phyloP scores from a whole-genome alignment of 2,329 filamentous ascomycete species.

The Penicillium polonicum region DNA sequence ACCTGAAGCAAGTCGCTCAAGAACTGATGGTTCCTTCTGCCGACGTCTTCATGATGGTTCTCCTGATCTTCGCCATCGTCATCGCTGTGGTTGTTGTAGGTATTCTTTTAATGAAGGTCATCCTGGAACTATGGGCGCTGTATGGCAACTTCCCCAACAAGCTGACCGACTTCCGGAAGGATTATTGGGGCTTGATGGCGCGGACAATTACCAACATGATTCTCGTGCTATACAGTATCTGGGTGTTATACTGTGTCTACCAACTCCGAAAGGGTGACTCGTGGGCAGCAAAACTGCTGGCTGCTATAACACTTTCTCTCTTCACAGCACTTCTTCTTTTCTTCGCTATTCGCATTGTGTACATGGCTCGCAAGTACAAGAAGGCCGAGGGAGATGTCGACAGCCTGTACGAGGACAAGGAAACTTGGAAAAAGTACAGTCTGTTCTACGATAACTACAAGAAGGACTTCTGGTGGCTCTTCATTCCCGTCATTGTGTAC shows the following conservation, averaged over 20 bases:
- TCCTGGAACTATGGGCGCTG: slow-evolving; percentile 88
- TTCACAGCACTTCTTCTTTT: slow-evolving; percentile 81
- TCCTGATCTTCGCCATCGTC: slow-evolving; percentile 83
- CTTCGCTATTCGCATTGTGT: slow-evolving; percentile 82
- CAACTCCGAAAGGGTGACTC: slow-evolving; percentile 94
- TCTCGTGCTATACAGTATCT: slow-evolving; percentile 86
- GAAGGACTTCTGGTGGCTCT: slow-evolving; percentile 95
- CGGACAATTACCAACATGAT: slow-evolving; percentile 88
- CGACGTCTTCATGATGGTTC: slow-evolving; percentile 94
- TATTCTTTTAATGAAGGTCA: slow-evolving; percentile 84
- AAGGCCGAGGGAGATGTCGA: slow-evolving; percentile 69
- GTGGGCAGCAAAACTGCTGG: slow-evolving; percentile 84
- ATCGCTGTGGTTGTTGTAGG: slow-evolving; percentile 80
- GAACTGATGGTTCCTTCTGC: slow-evolving; percentile 79
- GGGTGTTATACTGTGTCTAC: slow-evolving; percentile 94
- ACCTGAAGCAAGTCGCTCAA: slow-evolving; percentile 80
- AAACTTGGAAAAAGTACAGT: slow-evolving; percentile 91
- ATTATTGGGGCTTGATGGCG: slow-evolving; percentile 92
- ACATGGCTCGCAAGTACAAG: slow-evolving; percentile 71
- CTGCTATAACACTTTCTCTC: slow-evolving; percentile 72
- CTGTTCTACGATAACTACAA: slow-evolving; percentile 97
- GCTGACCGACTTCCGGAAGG: slow-evolving; percentile 81
- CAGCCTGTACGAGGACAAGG: slow-evolving; percentile 81
- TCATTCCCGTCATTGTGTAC: slow-evolving; percentile 85
- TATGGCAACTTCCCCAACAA: slow-evolving; percentile 80